A percentile compares a stretch with the other conserved stretches of the same genome.
These are phyloP conservation scores for Nakaseomyces uthaithaninus DNA, from an alignment of 1,139 yeast genomes.

Conservation along the genomic window DNA sequence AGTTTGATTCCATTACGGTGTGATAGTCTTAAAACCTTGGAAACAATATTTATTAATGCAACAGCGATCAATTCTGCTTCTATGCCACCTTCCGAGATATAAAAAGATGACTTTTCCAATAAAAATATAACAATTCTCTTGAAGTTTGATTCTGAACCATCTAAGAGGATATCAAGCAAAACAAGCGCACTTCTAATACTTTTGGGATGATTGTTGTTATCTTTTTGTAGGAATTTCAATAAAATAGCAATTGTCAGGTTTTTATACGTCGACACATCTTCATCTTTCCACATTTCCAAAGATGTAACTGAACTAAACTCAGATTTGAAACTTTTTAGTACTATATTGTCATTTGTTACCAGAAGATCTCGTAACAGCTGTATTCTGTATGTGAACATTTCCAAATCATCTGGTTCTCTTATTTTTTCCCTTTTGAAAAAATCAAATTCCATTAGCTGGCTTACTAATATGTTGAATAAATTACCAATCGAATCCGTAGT, in stretches of 20 bases:
- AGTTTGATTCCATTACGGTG: constrained; percentile 28
- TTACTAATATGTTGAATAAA: constrained; percentile 43
- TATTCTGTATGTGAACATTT: constrained; percentile 50
- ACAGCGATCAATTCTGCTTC: constrained; percentile 30
- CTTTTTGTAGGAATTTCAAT: constrained; percentile 38
- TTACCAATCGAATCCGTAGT: constrained; percentile 51
- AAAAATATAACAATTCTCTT: constrained; percentile 34
- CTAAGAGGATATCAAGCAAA: constrained; percentile 40
- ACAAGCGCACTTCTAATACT: constrained; percentile 36
- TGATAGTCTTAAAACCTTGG: constrained; percentile 28
- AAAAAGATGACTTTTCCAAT: constrained; percentile 30
- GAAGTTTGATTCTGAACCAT: constrained; percentile 51
- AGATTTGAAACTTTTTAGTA: constrained; percentile 42
- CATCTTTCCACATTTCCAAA: constrained; percentile 33
- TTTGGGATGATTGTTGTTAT: constrained; percentile 27
- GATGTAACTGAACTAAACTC: constrained; percentile 48
- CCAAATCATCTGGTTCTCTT: constrained; percentile 46
- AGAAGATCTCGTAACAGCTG: constrained; percentile 46
- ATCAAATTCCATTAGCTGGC: constrained; percentile 23
- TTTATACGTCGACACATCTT: constrained; percentile 55
- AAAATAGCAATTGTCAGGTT: constrained; percentile 43
- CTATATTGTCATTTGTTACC: constrained; percentile 36
- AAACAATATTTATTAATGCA: constrained; percentile 27
- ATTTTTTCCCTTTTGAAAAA: constrained; percentile 19
- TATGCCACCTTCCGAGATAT: constrained; percentile 21